These are phyloP conservation scores for Hyphodiscus sp. DNA, from an alignment of 2,329 filamentous ascomycete species.

Conservation along the genomic window DNA sequence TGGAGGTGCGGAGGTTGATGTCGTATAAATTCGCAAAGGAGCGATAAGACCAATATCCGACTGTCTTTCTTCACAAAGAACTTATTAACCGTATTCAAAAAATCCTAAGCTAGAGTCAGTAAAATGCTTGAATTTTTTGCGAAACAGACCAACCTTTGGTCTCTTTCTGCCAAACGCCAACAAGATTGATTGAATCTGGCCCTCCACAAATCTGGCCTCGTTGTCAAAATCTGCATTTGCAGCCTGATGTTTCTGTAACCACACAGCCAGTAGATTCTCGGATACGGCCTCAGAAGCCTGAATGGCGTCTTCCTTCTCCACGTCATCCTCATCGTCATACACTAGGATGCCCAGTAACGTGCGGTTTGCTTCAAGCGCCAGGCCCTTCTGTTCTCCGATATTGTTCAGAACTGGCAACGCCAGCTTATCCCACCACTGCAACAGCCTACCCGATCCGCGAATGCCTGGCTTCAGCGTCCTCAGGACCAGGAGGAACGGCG, in stretches of 20 bases:
- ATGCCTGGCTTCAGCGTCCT: slow-evolving; percentile 58
- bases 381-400: slow-evolving; percentile 53
- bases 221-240: slow-evolving; percentile 35
- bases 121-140: slow-evolving; percentile 1
- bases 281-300: slow-evolving; percentile 44
- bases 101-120: slow-evolving; percentile 41
- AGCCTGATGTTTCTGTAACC: slow-evolving; percentile 42
- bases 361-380: slow-evolving; percentile 59
- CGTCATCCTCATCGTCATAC: slow-evolving; percentile 53
- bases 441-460: slow-evolving; percentile 52
- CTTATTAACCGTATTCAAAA: slow-evolving; percentile 59
- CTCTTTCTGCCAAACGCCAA: slow-evolving; percentile 53
- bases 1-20: slow-evolving; percentile 75
- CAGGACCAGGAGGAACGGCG: slow-evolving; percentile 63
- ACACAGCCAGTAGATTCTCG: slow-evolving; percentile 49
- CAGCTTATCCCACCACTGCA: slow-evolving; percentile 67
- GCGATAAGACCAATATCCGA: slow-evolving; percentile 56
- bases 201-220: slow-evolving; percentile 39
- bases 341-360: slow-evolving; percentile 58
- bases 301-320: slow-evolving; percentile 40
- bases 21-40: slow-evolving; percentile 68
- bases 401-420: slow-evolving; percentile 50
- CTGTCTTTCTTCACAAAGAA: slow-evolving; percentile 59
- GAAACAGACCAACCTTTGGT: slow-evolving; percentile 46
- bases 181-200: slow-evolving; percentile 39